Evolutionary conservation across 768 basidiomycete genomes (phyloP), one percentile per base, ranked within the genome.

Genomic region (Auriculariales sp.): DNA sequence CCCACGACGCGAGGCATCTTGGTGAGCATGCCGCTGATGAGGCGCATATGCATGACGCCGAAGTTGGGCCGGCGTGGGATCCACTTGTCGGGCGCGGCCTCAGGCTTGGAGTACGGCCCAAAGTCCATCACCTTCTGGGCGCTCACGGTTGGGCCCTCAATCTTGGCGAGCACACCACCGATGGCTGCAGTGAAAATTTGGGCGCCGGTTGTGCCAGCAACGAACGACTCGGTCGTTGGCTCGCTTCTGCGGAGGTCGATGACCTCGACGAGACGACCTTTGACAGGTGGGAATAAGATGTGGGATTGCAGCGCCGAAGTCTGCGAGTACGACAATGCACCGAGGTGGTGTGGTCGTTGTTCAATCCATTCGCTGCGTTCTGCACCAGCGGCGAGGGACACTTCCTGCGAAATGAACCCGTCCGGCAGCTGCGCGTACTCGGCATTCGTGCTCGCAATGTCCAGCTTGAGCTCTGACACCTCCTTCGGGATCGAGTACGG

Each of bases 261-360:
- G 39, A 32, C 56, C 27, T 74, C 66, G 31, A 78, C 68, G 54
- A 81, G 52, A 50, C 84, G 71, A 47, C 82, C 87, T 5, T 77
- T 75, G 55, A 75, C 69, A 15, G 76, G 64, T 52, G 66, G 69
- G 6, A 70, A 69, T 59, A 66, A 69, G 59, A 79, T 65, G 47
- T 66, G 64, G 0, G 72, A 68, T 48, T 85, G 80, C 45, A 88
- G 63, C 4, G 53, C 48, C 4, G 81, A 69, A 30, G 73, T 69
- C 33, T 68, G 65, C 2, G 75, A 62, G 61, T 89, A 90, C 39
- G 67, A 64, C 34, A 88, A 68, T 3, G 75, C 87, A 32, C 71
- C 84, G 31, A 64, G 69, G 25, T 65, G 70, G 55, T 89, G 87
- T 0, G 83, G 83, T 49, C 74, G 69, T 35, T 74, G 79, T 52